Conservation (phyloP, 352 stramenopile genomes). For the Pythium oligandrum region DNA sequence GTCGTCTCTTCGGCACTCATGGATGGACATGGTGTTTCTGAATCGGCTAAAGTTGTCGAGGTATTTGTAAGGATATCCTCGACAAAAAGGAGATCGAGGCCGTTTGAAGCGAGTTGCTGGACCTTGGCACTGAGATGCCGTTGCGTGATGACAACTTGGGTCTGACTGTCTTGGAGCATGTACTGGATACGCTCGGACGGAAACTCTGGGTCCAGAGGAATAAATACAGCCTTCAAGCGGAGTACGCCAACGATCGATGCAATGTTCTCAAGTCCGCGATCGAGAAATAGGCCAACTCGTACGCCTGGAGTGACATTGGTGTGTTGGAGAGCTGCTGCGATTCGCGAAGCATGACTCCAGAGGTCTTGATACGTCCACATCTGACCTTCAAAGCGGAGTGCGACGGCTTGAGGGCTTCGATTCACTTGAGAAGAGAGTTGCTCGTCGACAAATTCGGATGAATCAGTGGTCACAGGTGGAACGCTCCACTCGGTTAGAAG, state of each 20-base stretch:
- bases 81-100: neutral
- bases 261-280: slow-evolving; percentile 37
- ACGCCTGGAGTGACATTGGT: slow-evolving; percentile 1
- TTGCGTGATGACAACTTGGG: slow-evolving; percentile 40
- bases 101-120: slow-evolving; percentile 5
- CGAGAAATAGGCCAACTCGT: slow-evolving; percentile 37
- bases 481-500: slow-evolving; percentile 27
- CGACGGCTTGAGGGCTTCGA: slow-evolving; percentile 20
- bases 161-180: slow-evolving; percentile 35
- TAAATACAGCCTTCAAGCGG: slow-evolving; percentile 31
- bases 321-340: slow-evolving; percentile 15
- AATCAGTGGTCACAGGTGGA: neutral
- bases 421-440: slow-evolving; percentile 27
- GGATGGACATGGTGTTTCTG: too few relatives aligned
- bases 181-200: slow-evolving; percentile 40
- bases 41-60: too few relatives aligned
- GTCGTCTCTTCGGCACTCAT: slow-evolving; percentile 5
- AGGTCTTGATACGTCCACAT: slow-evolving; percentile 38
- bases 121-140: slow-evolving; percentile 21
- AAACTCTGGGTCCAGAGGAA: slow-evolving; percentile 43
- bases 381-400: slow-evolving; percentile 32
- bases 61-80: neutral
- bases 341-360: slow-evolving; percentile 24
- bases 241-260: slow-evolving; percentile 37
- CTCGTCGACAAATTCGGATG: slow-evolving; percentile 28